phyloP scores from a whole-genome alignment of 2,329 filamentous ascomycete genomes.

The Colletotrichum sp. region DNA sequence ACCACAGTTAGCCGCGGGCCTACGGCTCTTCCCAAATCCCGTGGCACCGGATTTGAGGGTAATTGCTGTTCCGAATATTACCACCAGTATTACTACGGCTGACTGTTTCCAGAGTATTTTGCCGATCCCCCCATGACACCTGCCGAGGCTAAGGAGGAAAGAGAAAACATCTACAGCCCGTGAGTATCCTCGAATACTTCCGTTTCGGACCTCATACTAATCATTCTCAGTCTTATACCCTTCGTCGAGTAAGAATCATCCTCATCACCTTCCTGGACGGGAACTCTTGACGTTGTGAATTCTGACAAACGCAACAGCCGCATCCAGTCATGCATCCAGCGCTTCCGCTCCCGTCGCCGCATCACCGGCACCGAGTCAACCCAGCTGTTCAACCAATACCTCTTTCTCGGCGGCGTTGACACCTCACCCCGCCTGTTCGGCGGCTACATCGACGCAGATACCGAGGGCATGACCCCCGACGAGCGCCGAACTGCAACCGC shows the following conservation, averaged over 20 bases:
- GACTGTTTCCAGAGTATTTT: slow-evolving; percentile 64
- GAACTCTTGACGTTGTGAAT: not conserved
- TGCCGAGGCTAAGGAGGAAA: slow-evolving; percentile 69
- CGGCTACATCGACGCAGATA: slow-evolving; percentile 63
- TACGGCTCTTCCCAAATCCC: slow-evolving; percentile 45
- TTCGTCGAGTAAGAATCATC: slow-evolving; percentile 59
- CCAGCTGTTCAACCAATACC: slow-evolving; percentile 78
- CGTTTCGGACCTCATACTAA: not conserved
- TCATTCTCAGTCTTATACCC: slow-evolving; percentile 41
- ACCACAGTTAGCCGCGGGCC: slow-evolving; percentile 36
- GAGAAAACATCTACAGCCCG: slow-evolving; percentile 67
- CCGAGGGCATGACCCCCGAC: slow-evolving; percentile 60
- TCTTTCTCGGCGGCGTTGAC: slow-evolving; percentile 83
- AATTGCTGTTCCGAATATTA: slow-evolving; percentile 13
- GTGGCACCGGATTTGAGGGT: slow-evolving; percentile 75
- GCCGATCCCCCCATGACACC: slow-evolving; percentile 81
- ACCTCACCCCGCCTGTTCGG: slow-evolving; percentile 61
- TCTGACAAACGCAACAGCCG: slow-evolving; percentile 56
- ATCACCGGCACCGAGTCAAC: slow-evolving; percentile 64
- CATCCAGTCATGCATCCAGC: slow-evolving; percentile 84
- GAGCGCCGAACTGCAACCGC: slow-evolving; percentile 71
- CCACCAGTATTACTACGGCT: not conserved
- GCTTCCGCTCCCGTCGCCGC: slow-evolving; percentile 79
- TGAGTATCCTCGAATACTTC: slow-evolving; percentile 44
- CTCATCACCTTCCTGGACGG: not conserved